Conservation (phyloP, 2,329 filamentous ascomycete genomes). For the Colletotrichum lentis region DNA sequence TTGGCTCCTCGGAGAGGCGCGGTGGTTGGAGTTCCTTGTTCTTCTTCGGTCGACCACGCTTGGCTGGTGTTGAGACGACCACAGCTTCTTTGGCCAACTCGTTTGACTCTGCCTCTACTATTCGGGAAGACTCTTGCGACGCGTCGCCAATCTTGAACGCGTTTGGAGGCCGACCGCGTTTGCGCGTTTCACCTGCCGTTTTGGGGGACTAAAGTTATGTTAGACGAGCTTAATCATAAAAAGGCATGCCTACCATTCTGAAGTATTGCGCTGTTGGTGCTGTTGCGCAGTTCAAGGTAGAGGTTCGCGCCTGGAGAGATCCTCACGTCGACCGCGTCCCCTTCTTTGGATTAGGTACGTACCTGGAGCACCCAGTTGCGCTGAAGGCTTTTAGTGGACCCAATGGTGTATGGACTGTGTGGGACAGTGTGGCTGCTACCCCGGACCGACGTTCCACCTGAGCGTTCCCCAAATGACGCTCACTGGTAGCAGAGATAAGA, state of each 20-base stretch:
- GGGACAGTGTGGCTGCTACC: constrained; percentile 21
- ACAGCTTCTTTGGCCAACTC: constrained; percentile 30
- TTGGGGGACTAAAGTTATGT: constrained; percentile 28
- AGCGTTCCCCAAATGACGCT: constrained; percentile 14
- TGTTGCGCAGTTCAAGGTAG: constrained; percentile 2
- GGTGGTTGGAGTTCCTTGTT: constrained; percentile 1
- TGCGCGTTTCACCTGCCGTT: constrained; percentile 50
- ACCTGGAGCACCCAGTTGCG: not conserved
- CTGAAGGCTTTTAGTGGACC: not conserved
- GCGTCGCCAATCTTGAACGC: constrained; percentile 47
- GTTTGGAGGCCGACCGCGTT: constrained; percentile 54
- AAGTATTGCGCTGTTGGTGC: not conserved
- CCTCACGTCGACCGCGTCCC: constrained; percentile 22
- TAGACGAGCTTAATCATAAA: not conserved
- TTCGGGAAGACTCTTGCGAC: constrained; percentile 42
- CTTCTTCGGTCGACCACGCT: constrained; percentile 44
- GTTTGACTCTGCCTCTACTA: constrained; percentile 32
- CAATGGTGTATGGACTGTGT: not conserved
- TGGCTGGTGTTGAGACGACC: constrained; percentile 40
- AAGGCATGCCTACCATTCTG: constrained; percentile 23
- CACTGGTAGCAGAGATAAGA: not conserved
- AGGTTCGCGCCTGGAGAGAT: not conserved
- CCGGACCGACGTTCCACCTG: constrained; percentile 30
- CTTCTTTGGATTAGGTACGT: constrained; percentile 11
- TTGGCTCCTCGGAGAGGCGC: constrained; percentile 4